Percentiles rank a stretch among this genome's conserved stretches.
phyloP scores from a whole-genome alignment of 1,284 basidiomycete genomes.

The Pseudozyma pruni region DNA sequence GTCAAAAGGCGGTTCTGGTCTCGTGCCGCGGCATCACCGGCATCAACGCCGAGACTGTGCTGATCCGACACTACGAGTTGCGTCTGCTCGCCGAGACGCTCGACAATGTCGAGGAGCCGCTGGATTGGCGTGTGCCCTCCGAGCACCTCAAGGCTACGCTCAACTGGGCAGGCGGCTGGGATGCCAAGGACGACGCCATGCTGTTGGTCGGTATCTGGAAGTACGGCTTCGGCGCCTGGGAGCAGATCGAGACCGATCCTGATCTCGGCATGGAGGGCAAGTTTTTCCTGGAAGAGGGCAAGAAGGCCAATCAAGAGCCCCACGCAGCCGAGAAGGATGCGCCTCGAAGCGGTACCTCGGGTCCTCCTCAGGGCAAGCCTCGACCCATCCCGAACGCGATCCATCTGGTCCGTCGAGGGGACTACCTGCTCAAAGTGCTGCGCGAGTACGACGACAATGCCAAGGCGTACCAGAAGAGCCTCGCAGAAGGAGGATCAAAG shows the following conservation, averaged over 20 bases:
- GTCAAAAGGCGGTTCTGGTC: constrained; percentile 94
- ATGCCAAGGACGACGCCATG: constrained; percentile 90
- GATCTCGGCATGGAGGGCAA: constrained; percentile 86
- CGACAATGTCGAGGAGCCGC: constrained; percentile 74
- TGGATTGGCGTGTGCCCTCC: constrained; percentile 86
- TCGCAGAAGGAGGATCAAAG: constrained; percentile 26
- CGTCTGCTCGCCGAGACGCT: constrained; percentile 82
- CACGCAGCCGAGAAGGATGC: constrained; percentile 41
- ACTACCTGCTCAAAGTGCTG: constrained; percentile 89
- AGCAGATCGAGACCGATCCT: constrained; percentile 88
- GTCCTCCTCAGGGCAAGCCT: constrained; percentile 51
- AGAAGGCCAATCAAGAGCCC: constrained; percentile 70
- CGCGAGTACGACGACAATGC: constrained; percentile 76
- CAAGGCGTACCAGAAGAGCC: constrained; percentile 47
- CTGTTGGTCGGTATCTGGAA: constrained; percentile 91
- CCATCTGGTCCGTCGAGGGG: constrained; percentile 94
- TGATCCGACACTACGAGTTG: constrained; percentile 88
- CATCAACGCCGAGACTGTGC: constrained; percentile 97
- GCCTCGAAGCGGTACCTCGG: constrained; percentile 39
- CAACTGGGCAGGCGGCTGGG: constrained; percentile 97
- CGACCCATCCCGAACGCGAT: constrained; percentile 70
- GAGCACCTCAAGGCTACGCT: constrained; percentile 92
- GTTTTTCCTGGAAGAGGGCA: constrained; percentile 94
- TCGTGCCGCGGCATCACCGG: constrained; percentile 87
- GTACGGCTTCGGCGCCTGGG: constrained; percentile 98